Evolutionary conservation across 2,329 filamentous ascomycete genomes (phyloP).

Genomic region (Colletotrichum siamense): DNA sequence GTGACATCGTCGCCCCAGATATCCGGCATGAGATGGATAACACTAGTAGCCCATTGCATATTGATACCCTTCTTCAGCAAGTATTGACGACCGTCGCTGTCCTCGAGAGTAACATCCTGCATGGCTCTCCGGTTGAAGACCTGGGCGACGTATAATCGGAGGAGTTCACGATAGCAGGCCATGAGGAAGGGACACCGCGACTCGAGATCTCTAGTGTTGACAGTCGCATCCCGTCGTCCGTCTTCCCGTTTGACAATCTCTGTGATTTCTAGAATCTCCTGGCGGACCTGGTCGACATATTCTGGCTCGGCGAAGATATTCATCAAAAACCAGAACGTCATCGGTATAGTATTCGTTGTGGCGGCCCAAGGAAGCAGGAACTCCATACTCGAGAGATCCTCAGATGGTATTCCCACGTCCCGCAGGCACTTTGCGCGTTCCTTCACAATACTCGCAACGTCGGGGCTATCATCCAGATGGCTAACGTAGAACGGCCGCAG

Average conservation of each 20-base stretch:
- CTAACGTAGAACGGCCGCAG: constrained; percentile 36
- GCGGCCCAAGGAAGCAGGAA: constrained; percentile 34
- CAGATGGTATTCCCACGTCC: constrained; percentile 30
- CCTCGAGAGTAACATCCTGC: constrained; percentile 39
- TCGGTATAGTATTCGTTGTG: constrained; percentile 41
- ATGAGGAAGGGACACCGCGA: constrained; percentile 44
- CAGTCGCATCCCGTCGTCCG: constrained; percentile 21
- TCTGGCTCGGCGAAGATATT: constrained; percentile 32
- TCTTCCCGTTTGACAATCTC: not conserved
- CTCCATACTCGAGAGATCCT: constrained; percentile 34
- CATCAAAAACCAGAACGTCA: constrained; percentile 39
- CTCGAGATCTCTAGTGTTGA: constrained; percentile 40
- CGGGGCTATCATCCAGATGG: constrained; percentile 27
- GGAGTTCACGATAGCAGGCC: constrained; percentile 47
- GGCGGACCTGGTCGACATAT: constrained; percentile 30
- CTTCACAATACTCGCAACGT: constrained; percentile 33
- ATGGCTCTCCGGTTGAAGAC: constrained; percentile 43
- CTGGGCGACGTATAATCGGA: constrained; percentile 43
- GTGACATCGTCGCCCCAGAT: constrained; percentile 29
- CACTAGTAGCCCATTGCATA: constrained; percentile 30
- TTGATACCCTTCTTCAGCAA: constrained; percentile 29
- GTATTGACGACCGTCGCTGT: constrained; percentile 26
- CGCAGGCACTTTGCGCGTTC: constrained; percentile 31
- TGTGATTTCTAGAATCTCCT: constrained; percentile 31
- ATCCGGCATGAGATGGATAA: constrained; percentile 24